Base-by-base conservation (phyloP, 352 stramenopile species). In the Globisporangium acanthophoron region DNA sequence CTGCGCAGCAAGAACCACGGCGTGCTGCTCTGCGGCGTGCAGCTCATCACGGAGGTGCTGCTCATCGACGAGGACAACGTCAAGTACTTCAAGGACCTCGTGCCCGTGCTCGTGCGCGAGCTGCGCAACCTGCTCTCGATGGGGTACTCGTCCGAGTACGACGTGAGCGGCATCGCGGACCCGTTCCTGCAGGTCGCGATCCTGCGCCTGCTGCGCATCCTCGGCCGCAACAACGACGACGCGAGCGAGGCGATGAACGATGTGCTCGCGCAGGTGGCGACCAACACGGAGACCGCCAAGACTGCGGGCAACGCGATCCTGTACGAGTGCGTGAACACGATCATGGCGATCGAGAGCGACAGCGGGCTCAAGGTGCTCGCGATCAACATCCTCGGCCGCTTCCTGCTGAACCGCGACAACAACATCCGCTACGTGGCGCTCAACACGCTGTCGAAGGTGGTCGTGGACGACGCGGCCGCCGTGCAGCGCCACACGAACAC, bases 401-500 rank as follows among this genome's bases (percentile, higher is more conserved):
- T 99, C 67, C 65, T 99, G 50, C 82, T 99, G 12, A 99, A 99
- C 73, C 91, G 96, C 15, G 97, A 99, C 84, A 99, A 99, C 77
- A 99, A 99, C 73, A 99, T 99, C 74, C 94, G 97, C 21, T 99
- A 99, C 68, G 97, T 99, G 37, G 98, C 97, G 33, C 80, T 99
- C 21, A 99, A 99, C 63, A 99, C 96, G 31, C 79, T 99, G 1
- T 93, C 87, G 40, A 96, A 96, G 68, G 91, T 95, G 21, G 80
- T 95, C 40, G 74, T 81, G 2, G 90, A 96, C 44, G 90, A 98
- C 66, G 74, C 90, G n/a, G 77, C 88, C 11, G 96, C 96, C 11
- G 90, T 99, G 50, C 96, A 99, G 71, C 92, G 97, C 53, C 97
- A 99, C 84, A 96, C 96, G 29, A 94, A 92, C 66, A 98, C 90